Evolutionary conservation across 2,329 filamentous ascomycete genomes (phyloP), one percentile per base, ranked within the genome.

Genomic region (Xylariomycetidae sp.): DNA sequence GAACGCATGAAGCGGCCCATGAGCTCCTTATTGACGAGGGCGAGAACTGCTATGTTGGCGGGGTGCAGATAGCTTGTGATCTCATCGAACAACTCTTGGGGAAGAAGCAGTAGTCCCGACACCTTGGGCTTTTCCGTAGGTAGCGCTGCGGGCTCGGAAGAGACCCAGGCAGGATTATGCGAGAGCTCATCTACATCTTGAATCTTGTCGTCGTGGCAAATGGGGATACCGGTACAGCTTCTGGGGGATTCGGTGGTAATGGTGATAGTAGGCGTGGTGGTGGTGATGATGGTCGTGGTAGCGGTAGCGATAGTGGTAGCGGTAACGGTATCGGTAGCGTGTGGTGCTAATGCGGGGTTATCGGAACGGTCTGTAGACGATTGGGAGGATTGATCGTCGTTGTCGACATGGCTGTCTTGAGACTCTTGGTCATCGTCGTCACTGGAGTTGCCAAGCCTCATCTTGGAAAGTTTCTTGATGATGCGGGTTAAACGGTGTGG

Each of bases 21-120:
- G 4, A 50, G 34, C 27, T 50, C 45, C 38, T 51, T 50, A 32
- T 49, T 51, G 20, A 45, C 40, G n/a, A 51, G 42, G 11, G 49
- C 44, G n/a, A 51, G 40, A 5, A 45, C 13, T 11, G 39, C 38
- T 8, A 50, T 44, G 18, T 46, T 26, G 9, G 46, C 39, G 4
- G 41, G 36, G 3, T 26, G 27, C 11, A 51, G 29, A 17, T 51
- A 43, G 16, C 36, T 44, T 4, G 44, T 48, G 25, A 51, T 48
- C n/a, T 33, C 39, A 20, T 51, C 49, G 13, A 50, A 45, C 5
- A 51, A 20, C 22, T 51, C 49, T 31, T 50, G 49, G 4, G 49
- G 49, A 12, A 51, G 41, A 12, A 36, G 37, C 13, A 51, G 25
- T 12, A 51, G 30, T n/a, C 32, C 27, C 8, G 38, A 33, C 16